phyloP scores from a whole-genome alignment of 2,329 filamentous ascomycete genomes.

The Colletotrichum noveboracense region DNA sequence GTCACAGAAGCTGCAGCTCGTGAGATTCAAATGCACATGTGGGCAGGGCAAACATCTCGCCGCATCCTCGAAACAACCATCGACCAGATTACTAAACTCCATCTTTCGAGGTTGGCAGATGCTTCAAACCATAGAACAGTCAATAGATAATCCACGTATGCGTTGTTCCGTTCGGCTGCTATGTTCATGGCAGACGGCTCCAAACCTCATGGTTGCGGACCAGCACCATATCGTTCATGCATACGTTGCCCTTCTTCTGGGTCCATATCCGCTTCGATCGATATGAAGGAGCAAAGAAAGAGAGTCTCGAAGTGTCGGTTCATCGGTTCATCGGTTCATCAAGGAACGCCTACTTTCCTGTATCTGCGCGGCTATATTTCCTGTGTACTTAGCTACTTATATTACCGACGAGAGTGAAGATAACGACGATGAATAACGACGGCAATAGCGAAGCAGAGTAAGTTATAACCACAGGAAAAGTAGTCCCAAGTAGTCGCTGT shows the following conservation, averaged over 20 bases:
- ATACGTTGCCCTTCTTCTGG: not conserved
- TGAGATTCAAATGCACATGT: not conserved
- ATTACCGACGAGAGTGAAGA: not conserved
- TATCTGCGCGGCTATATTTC: not conserved
- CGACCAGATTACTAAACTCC: fast-evolving
- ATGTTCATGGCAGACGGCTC: not conserved
- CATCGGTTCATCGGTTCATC: not conserved
- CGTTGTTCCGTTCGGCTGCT: not conserved
- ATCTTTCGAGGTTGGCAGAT: not conserved
- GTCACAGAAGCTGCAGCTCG: not conserved
- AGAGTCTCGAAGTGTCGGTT: not conserved
- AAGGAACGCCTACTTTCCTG: not conserved
- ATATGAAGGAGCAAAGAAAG: not conserved
- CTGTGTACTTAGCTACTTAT: not conserved
- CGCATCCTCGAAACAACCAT: not conserved
- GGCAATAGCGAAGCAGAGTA: fast-evolving
- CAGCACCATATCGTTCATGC: not conserved
- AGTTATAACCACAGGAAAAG: not conserved
- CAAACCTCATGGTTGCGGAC: not conserved
- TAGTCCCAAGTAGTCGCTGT: not conserved
- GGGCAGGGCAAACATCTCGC: not conserved
- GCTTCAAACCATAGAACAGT: not conserved
- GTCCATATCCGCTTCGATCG: not conserved
- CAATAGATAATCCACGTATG: not conserved
- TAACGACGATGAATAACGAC: not conserved